Evolutionary conservation across 768 basidiomycete species (phyloP), one percentile per base, ranked within the genome.

Genomic region (Boletus eberwhitei): DNA sequence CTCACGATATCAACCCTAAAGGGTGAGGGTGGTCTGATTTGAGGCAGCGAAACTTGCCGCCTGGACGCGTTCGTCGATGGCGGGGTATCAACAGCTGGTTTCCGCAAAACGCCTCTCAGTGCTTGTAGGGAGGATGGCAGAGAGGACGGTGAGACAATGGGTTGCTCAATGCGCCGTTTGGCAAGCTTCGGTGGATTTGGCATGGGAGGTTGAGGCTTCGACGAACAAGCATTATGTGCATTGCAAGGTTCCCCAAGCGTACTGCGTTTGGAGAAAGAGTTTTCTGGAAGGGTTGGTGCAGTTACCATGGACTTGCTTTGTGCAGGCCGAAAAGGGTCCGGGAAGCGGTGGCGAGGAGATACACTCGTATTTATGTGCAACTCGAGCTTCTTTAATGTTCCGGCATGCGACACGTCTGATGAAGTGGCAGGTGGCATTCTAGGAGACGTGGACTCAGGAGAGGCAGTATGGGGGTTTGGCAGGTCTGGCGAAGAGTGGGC

Each of bases 1-100:
- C 67, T 63, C 56, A 69, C 67, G 38, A 69, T 59, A 41, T 71
- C 52, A n/a, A 69, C 50, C 37, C 21, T 52, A 8, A 69, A 52
- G 9, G 70, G 68, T 2, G 70, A 71, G 13, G 60, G 58, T n/a
- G 60, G 14, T 48, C 53, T 63, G 17, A 70, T 41, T 17, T 54
- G 60, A 24, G 67, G 70, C 12, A 71, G 12, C 8, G 58, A 53
- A 12, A 8, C 44, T 37, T 54, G 59, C 22, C 51, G 35, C 4
- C 29, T 53, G 9, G 50, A 34, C 8, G 26, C 19, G 5, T 43
- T 54, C 21, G 24, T n/a, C 14, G 48, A 43, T 12, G 43, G 13
- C 4, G n/a, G 37, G 44, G 52, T 44, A 42, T 48, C 39, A 51
- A n/a, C 4, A 7, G 4, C 24, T 34, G 41, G 26, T 53, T 63